Percentiles rank a stretch among this genome's conserved stretches.
Conservation (phyloP, 805 yeast genomes). For the Schizosaccharomyces osmophilus region DNA sequence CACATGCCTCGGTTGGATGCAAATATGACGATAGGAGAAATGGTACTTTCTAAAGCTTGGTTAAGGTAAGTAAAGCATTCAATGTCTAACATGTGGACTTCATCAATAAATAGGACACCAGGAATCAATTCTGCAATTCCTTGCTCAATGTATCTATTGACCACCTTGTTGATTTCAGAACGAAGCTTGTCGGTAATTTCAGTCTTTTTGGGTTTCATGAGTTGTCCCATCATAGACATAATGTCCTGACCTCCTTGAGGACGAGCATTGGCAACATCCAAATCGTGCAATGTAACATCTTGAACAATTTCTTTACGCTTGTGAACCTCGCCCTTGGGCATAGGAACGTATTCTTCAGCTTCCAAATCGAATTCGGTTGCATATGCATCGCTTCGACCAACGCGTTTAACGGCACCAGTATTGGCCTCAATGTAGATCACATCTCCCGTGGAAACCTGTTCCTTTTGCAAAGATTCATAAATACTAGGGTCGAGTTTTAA, state of each 20-base stretch:
- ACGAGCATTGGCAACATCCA: constrained; percentile 86
- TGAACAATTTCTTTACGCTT: constrained; percentile 94
- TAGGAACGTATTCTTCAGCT: constrained; percentile 94
- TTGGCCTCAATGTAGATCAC: constrained; percentile 92
- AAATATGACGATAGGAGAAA: constrained; percentile 83
- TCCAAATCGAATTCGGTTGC: constrained; percentile 96
- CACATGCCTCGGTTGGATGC: constrained; percentile 93
- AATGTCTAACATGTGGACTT: constrained; percentile 91
- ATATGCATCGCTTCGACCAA: constrained; percentile 94
- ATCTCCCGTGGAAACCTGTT: constrained; percentile 82
- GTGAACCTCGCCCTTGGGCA: constrained; percentile 97
- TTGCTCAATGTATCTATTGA: constrained; percentile 85
- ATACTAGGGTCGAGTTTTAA: constrained; percentile 75
- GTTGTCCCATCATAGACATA: constrained; percentile 87
- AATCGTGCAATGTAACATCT: constrained; percentile 86
- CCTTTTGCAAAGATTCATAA: constrained; percentile 85
- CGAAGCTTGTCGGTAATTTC: constrained; percentile 91
- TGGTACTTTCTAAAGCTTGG: constrained; percentile 72
- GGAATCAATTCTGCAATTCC: constrained; percentile 96
- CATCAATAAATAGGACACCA: constrained; percentile 93
- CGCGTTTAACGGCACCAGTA: constrained; percentile 77
- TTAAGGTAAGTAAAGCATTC: constrained; percentile 90
- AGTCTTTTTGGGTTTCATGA: constrained; percentile 85
- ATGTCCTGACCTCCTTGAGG: constrained; percentile 96
- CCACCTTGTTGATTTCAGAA: constrained; percentile 83